A percentile compares a stretch with the other conserved stretches of the same genome.
Conservation (phyloP, 2,329 filamentous ascomycete genomes). For the Nemania sp. region DNA sequence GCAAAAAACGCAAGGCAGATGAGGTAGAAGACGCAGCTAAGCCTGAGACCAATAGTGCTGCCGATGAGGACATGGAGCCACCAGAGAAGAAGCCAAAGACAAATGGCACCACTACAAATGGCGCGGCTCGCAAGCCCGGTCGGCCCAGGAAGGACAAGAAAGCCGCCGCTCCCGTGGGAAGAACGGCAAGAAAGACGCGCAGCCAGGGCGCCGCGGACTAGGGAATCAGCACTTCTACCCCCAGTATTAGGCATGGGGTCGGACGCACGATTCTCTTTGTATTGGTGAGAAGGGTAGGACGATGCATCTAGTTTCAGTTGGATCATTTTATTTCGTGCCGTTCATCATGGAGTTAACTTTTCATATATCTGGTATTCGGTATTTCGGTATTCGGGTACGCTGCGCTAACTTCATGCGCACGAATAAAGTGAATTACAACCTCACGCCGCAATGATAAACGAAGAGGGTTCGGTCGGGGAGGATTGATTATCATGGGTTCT, state of each 20-base stretch:
- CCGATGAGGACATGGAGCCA: slow-evolving; percentile 31
- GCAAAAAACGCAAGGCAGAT: slow-evolving; percentile 37
- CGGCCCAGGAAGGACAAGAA: slow-evolving; percentile 43
- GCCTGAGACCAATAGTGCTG: slow-evolving; percentile 17
- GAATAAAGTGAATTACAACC: no score
- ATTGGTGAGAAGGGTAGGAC: slow-evolving; percentile 1
- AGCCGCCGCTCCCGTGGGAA: slow-evolving; percentile 38
- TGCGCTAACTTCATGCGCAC: no score
- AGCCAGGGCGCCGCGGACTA: slow-evolving; percentile 38
- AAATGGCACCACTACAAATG: slow-evolving; percentile 38
- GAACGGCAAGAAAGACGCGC: slow-evolving; percentile 45
- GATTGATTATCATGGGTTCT: no score
- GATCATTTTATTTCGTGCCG: no score
- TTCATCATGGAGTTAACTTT: no score
- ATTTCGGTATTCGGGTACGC: no score
- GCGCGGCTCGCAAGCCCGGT: slow-evolving; percentile 38
- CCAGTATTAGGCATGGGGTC: not conserved
- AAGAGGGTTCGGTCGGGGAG: no score
- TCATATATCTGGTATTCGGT: no score
- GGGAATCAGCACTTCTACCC: no score
- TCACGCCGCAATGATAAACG: no score
- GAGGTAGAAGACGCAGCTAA: slow-evolving; percentile 15
- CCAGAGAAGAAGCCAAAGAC: slow-evolving; percentile 48
- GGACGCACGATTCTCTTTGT: not conserved
- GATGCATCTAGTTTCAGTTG: not conserved